phyloP scores from a whole-genome alignment of 345 rosid species.

The Citrus trifoliata region DNA sequence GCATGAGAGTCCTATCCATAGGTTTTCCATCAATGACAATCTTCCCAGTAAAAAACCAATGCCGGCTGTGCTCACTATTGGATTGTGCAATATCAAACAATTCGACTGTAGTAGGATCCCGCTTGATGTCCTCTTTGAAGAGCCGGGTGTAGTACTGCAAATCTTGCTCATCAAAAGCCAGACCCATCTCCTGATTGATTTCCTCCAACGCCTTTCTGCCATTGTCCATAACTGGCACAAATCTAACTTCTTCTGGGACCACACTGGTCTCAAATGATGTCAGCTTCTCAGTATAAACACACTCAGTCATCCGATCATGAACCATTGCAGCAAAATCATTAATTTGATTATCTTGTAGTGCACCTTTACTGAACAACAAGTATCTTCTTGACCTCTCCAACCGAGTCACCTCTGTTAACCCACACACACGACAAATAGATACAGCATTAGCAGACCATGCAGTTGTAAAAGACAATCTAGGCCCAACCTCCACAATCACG shows the following conservation, averaged over 20 bases:
- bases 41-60: slow-evolving; percentile 94
- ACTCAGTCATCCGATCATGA: slow-evolving; percentile 92
- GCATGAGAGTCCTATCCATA: slow-evolving; percentile 79
- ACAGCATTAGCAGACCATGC: slow-evolving; percentile 97
- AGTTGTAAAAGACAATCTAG: slow-evolving; percentile 82
- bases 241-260: slow-evolving; percentile 66
- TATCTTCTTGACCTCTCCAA: slow-evolving; percentile 90
- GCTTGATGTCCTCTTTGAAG: slow-evolving; percentile 66
- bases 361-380: slow-evolving; percentile 57
- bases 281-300: slow-evolving; percentile 58
- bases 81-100: slow-evolving; percentile 94
- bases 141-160: slow-evolving; percentile 79
- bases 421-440: slow-evolving; percentile 78
- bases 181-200: slow-evolving; percentile 88
- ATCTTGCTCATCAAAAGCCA: slow-evolving; percentile 95
- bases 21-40: slow-evolving; percentile 84
- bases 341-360: slow-evolving; percentile 49
- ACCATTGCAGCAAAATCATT: slow-evolving; percentile 73
- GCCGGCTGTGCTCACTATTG: slow-evolving; percentile 91
- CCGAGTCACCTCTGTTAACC: slow-evolving; percentile 68
- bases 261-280: slow-evolving; percentile 65
- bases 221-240: slow-evolving; percentile 78
- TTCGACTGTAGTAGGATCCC: slow-evolving; percentile 88
- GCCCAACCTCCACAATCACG: slow-evolving; percentile 80
- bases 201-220: slow-evolving; percentile 85